A percentile compares a stretch with the other conserved stretches of the same genome.
phyloP scores from a whole-genome alignment of 495 filamentous ascomycete species.

The Aspergillus conjunctus region DNA sequence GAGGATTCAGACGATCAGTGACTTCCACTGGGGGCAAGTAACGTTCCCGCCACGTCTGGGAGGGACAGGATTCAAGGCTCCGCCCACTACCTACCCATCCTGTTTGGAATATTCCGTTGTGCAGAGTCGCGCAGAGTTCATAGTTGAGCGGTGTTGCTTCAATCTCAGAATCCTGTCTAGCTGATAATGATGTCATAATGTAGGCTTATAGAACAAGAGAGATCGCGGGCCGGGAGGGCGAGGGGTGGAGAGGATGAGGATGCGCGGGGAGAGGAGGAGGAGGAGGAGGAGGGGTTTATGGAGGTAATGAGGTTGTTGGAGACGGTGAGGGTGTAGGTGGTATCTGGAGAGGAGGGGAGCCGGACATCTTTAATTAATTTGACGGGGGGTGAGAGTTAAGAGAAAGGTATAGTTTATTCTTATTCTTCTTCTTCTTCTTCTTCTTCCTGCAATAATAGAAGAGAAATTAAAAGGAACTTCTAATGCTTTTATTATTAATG shows the following conservation, averaged over 20 bases:
- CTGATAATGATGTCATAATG: too few relatives aligned
- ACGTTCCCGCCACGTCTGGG: slow-evolving; percentile 5
- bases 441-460: too few relatives aligned
- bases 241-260: slow-evolving; percentile 24
- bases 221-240: slow-evolving; percentile 58
- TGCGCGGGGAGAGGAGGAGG: slow-evolving; percentile 19
- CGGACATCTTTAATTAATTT: slow-evolving; percentile 38
- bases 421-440: too few relatives aligned
- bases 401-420: slow-evolving; percentile 27
- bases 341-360: slow-evolving; percentile 39
- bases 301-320: slow-evolving; percentile 40
- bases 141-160: too few relatives aligned
- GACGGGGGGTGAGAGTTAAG: slow-evolving; percentile 25
- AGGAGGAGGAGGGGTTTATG: too few relatives aligned
- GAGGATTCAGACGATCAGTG: neutral
- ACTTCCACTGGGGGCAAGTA: neutral
- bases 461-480: too few relatives aligned
- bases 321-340: slow-evolving; percentile 49
- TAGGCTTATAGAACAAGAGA: too few relatives aligned
- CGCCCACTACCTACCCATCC: slow-evolving; percentile 1
- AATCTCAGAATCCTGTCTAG: too few relatives aligned
- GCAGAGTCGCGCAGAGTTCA: neutral
- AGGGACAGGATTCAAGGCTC: neutral
- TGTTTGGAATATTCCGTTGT: slow-evolving; percentile 1
- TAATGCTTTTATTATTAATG: too few relatives aligned